A percentile compares a stretch with the other conserved stretches of the same genome.
Conservation (phyloP, 305 asterid genomes). For the Fraxinus platypoda region DNA sequence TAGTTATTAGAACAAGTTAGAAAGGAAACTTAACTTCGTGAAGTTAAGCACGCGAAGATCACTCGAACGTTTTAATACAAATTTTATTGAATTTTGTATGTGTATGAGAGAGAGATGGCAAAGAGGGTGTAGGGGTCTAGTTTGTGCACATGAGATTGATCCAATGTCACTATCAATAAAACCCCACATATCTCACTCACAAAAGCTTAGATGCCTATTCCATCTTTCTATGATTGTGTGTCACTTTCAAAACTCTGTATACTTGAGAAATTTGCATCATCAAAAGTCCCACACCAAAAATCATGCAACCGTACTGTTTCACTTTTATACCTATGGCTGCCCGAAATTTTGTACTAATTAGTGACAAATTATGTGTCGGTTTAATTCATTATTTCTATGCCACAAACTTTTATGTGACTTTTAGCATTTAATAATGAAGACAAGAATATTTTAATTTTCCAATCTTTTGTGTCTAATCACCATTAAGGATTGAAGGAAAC, state of each 20-base stretch:
- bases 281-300: conserved; percentile 41
- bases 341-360: not conserved
- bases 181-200: conserved; percentile 74
- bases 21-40: too few species aligned
- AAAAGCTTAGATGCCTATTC: conserved; percentile 65
- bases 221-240: conserved; percentile 61
- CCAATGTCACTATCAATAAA: conserved; percentile 49
- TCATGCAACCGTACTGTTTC: conserved; percentile 27
- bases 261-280: conserved; percentile 44
- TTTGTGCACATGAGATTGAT: conserved; percentile 31
- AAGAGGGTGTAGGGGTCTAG: conserved; percentile 1
- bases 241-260: conserved; percentile 62
- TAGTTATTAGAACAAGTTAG: not conserved
- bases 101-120: not conserved
- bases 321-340: not conserved
- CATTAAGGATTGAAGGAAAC: not conserved
- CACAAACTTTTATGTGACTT: not conserved
- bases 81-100: not conserved
- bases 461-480: not conserved
- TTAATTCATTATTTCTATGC: not conserved
- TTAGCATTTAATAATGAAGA: not conserved
- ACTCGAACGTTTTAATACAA: too few species aligned
- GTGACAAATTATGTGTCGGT: not conserved
- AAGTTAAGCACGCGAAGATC: not conserved
- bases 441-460: not conserved